Evolutionary conservation across 306 rosid species (phyloP).

Genomic region (Lathyrus tuberosus): DNA sequence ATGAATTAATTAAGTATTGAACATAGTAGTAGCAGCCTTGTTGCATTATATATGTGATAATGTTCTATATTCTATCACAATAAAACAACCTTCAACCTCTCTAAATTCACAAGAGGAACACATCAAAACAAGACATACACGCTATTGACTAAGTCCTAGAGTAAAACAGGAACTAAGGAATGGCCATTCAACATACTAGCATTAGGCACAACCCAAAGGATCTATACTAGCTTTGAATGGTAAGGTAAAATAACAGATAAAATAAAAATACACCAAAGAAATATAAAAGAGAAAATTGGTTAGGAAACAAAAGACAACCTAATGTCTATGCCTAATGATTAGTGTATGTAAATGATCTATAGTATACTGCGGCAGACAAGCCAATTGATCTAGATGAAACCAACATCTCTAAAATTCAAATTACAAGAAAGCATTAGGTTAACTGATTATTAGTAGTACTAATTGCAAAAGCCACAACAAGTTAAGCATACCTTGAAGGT

Average conservation of each 20-base stretch:
- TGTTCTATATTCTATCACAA: too few relatives aligned
- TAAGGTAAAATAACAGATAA: constrained; percentile 1
- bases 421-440: constrained; percentile 28
- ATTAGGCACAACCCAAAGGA: background rate
- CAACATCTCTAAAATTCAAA: constrained; percentile 33
- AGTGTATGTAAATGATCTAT: constrained; percentile 1
- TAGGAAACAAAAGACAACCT: background rate
- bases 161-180: constrained; percentile 15
- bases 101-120: too few relatives aligned
- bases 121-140: too few relatives aligned
- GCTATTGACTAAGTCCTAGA: too few relatives aligned
- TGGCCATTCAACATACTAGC: constrained; percentile 8
- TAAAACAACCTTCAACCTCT: too few relatives aligned
- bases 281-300: constrained; percentile 6
- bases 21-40: too few relatives aligned
- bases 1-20: too few relatives aligned
- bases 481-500: constrained; percentile 67
- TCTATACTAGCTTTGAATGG: constrained; percentile 1
- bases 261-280: constrained; percentile 9
- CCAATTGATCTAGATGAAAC: constrained; percentile 3
- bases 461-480: constrained; percentile 6
- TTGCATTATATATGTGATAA: too few relatives aligned
- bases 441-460: constrained; percentile 4
- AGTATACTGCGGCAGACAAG: background rate
- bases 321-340: constrained; percentile 4